A percentile compares a stretch with the other conserved stretches of the same genome.
Conservation (phyloP, 495 filamentous ascomycete species). For the Aspergillus steynii region DNA sequence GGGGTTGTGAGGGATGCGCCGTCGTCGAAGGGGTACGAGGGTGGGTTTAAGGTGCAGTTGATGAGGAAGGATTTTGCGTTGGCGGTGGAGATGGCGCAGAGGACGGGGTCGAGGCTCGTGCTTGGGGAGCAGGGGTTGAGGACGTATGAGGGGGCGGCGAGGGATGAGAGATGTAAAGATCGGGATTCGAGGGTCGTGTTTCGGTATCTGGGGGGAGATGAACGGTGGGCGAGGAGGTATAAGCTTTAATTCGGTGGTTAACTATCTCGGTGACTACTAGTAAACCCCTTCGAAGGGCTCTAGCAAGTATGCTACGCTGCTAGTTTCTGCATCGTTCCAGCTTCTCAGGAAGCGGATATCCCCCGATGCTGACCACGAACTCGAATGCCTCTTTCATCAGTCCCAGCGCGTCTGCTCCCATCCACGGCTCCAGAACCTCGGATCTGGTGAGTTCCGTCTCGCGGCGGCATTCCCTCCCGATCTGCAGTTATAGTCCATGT, state of each 20-base stretch:
- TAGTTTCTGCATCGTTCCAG: neutral
- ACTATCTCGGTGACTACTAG: too few relatives aligned
- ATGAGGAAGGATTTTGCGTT: slow-evolving; percentile 56
- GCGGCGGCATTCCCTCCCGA: neutral
- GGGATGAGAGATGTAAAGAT: slow-evolving; percentile 45
- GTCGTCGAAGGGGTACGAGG: slow-evolving; percentile 44
- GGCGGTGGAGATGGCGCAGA: slow-evolving; percentile 47
- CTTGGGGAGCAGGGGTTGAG: slow-evolving; percentile 42
- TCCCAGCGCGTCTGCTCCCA: neutral
- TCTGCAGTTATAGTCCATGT: neutral
- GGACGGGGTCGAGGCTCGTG: slow-evolving; percentile 42
- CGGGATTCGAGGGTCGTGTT: slow-evolving; percentile 56
- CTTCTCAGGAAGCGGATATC: neutral
- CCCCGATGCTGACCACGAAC: neutral
- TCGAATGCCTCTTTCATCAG: neutral
- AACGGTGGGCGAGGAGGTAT: slow-evolving; percentile 38
- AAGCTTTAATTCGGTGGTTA: neutral
- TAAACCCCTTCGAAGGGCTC: too few relatives aligned
- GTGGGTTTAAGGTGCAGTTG: slow-evolving; percentile 53
- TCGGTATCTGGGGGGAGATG: slow-evolving; percentile 49
- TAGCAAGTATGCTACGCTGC: neutral
- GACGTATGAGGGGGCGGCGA: slow-evolving; percentile 47
- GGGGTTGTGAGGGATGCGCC: slow-evolving; percentile 51
- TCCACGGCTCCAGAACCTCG: neutral
- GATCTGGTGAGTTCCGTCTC: neutral